Base-by-base conservation (phyloP, 192 early-diverging fungal species). In the Coemansia sp. region DNA sequence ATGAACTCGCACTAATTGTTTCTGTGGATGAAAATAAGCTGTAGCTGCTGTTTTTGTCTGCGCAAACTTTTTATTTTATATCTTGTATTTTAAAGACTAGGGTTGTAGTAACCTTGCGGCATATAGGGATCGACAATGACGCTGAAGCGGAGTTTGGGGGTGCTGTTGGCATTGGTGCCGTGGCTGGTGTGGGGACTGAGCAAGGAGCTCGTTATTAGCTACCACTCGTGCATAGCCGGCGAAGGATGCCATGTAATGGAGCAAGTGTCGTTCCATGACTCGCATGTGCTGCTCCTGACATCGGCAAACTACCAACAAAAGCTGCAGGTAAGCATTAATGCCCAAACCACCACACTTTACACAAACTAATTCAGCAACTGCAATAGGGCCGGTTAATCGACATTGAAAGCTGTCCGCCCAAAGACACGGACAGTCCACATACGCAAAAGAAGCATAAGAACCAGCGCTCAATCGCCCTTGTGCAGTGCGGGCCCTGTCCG, bases 171-270 rank as follows among this genome's bases (percentile, higher is more conserved):
- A 47, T 4, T 49, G 31, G 24, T 21, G 2, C 52, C 59, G 6
- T 36, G 60, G 8, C 36, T 64, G 17, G 64, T 17, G 15, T n/a
- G 60, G 5, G 56, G 67, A 25, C 42, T 56, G 15, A 23, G 54
- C 9, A 67, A 67, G 54, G 76, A 79, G 53, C 63, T 79, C 47
- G 64, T 73, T 2, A 61, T 79, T 28, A 72, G 76, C 64, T 73
- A 79, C 63, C 76, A 64, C 10, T 26, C 58, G 8, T 79, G 76
- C 24, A 62, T 61, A 0, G 61, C 63, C 11, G 76, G 76, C 1
- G 50, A 79, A 58, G 76, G 76, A 25, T 79, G 76, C 40, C 76
- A 79, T 58, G 55, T 73, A 14, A 64, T 70, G 31, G 60, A 63
- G 28, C 67, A 79, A 50, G 59, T 56, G 38, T 38, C 68, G 3